Base-by-base conservation (phyloP, 106 monocot species). In the Allium cepa region DNA sequence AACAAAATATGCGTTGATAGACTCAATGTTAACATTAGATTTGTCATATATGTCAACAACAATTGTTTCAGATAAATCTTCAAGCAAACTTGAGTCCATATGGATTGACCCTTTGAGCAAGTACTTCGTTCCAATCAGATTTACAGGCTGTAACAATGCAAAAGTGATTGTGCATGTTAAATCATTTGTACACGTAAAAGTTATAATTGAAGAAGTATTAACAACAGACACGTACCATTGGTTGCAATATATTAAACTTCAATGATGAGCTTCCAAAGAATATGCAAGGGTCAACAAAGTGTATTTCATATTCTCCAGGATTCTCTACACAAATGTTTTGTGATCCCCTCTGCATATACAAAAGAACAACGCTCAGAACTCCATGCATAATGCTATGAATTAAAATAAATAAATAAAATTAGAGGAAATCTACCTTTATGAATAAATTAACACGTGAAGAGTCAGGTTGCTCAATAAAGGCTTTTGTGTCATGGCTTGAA, bases 61-160 rank as follows among this genome's bases (percentile, higher is more conserved):
- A 47, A 99, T 71, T 67, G 74, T 50, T 22, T 85, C 77, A n/a
- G 83, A 80, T 66, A 75, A 53, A 64, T 79, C 79, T 52, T 61
- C 50, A 60, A 69, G 59, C 60, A 72, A 58, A 65, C 65, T 71
- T 11, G 72, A 70, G 17, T 73, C 70, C 14, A 92, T 62, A 57
- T 87, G 85, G 57, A 99, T 85, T 76, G 87, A 81, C 76, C 99
- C 99, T 74, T 72, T 79, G 63, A 93, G 65, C 70, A 87, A 87
- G 56, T 90, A 93, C 62, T 93, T 99, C 69, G 77, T 67, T 73
- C 81, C 99, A 58, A 72, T 83, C 50, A 99, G 69, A 79, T 81
- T 63, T 65, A 99, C 52, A 53, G 87, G 85, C 92, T 99, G 92
- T 26, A 67, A 74, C 50, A 63, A 14, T 26, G 53, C 52, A 22